A percentile compares a stretch with the other conserved stretches of the same genome.
phyloP scores from a whole-genome alignment of 2,329 filamentous ascomycete species.

The Herpotrichia juniperi region DNA sequence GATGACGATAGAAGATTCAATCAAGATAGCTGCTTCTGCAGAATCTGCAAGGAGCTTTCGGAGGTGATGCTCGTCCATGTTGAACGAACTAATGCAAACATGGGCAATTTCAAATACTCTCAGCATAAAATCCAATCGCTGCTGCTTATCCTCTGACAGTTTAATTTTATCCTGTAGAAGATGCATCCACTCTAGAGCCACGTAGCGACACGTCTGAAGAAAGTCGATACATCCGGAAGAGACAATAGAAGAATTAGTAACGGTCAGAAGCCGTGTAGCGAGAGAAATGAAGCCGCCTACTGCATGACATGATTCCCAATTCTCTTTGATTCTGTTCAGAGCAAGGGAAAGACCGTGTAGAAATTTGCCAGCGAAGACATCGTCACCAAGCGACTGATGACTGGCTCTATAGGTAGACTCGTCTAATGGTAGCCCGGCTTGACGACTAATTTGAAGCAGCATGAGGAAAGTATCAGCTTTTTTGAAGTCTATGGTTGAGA shows the following conservation, averaged over 20 bases:
- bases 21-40: slow-evolving; percentile 32
- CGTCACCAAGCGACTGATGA: slow-evolving; percentile 46
- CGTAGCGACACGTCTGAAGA: slow-evolving; percentile 39
- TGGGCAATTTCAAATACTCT: slow-evolving; percentile 49
- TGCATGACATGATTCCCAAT: slow-evolving; percentile 48
- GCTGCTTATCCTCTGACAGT: slow-evolving; percentile 24
- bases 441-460: slow-evolving; percentile 56
- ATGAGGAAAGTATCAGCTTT: slow-evolving; percentile 56
- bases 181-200: slow-evolving; percentile 49
- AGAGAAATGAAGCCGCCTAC: slow-evolving; percentile 51
- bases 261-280: slow-evolving; percentile 49
- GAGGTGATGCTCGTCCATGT: slow-evolving; percentile 48
- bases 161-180: slow-evolving; percentile 38
- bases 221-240: slow-evolving; percentile 32
- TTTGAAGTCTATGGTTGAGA: slow-evolving; percentile 56
- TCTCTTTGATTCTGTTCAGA: slow-evolving; percentile 16
- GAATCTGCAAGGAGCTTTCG: too few species aligned
- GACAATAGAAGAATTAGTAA: slow-evolving; percentile 35
- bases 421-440: slow-evolving; percentile 52
- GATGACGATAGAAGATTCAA: too few species aligned
- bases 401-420: slow-evolving; percentile 39
- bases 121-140: slow-evolving; percentile 37
- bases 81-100: slow-evolving; percentile 53
- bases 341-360: slow-evolving; percentile 20
- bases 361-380: slow-evolving; percentile 35